A percentile compares a stretch with the other conserved stretches of the same genome.
phyloP scores from a whole-genome alignment of 2,329 filamentous ascomycete species.

The Talaromyces sp. region DNA sequence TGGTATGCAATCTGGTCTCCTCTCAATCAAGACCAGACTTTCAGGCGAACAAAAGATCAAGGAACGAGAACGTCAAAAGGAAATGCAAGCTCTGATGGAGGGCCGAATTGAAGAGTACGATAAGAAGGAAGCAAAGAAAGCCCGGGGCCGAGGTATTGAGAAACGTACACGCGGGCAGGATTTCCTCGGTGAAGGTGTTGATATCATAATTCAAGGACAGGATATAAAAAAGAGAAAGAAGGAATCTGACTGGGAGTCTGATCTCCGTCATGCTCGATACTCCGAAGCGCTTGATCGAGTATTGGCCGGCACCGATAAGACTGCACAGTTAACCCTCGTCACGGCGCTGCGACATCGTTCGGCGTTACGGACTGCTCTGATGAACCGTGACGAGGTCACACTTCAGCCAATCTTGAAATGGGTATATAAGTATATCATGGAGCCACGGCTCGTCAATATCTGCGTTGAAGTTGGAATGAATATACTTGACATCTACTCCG shows the following conservation, averaged over 20 bases:
- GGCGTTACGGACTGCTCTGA: slow-evolving; percentile 75
- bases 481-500: slow-evolving; percentile 82
- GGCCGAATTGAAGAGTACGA: slow-evolving; percentile 79
- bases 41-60: slow-evolving; percentile 76
- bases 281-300: slow-evolving; percentile 75
- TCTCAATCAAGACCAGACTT: slow-evolving; percentile 85
- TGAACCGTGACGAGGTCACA: slow-evolving; percentile 74
- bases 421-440: slow-evolving; percentile 75
- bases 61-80: slow-evolving; percentile 73
- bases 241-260: slow-evolving; percentile 74
- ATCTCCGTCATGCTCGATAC: slow-evolving; percentile 77
- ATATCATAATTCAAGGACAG: slow-evolving; percentile 77
- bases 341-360: slow-evolving; percentile 84
- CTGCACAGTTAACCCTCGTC: slow-evolving; percentile 71
- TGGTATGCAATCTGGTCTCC: slow-evolving; percentile 89
- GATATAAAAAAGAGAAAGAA: slow-evolving; percentile 63
- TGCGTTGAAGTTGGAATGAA: slow-evolving; percentile 81
- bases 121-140: slow-evolving; percentile 67
- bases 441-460: slow-evolving; percentile 76
- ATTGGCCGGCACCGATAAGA: slow-evolving; percentile 60
- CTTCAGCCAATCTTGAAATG: slow-evolving; percentile 82
- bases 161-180: slow-evolving; percentile 69
- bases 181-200: slow-evolving; percentile 77
- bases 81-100: slow-evolving; percentile 77
- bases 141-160: slow-evolving; percentile 61